Evolutionary conservation across 2,329 filamentous ascomycete genomes (phyloP), one percentile per base, ranked within the genome.

Genomic region (Stagonosporopsis tanaceti): DNA sequence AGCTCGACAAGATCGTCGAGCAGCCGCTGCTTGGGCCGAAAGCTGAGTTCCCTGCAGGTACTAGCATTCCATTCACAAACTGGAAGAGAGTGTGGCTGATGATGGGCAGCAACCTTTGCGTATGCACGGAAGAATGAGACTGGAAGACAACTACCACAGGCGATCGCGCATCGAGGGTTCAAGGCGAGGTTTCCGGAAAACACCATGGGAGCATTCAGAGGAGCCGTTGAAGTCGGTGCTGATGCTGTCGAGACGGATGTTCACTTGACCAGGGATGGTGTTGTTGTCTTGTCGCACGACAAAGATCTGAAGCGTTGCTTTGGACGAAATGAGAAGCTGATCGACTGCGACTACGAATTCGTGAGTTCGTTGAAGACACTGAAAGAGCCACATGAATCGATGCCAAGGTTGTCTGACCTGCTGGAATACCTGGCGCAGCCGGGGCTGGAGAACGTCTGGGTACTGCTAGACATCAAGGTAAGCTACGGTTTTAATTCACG

Each of bases 241-340:
- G 86, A 96, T 68, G 94, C 90, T 0, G 80, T 98, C 27, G 94
- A 98, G 79, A 96, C 92, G 17, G 94, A 98, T 69, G 77, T 97
- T 8, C 93, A 96, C 73, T 78, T 97, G 32, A 89, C 91, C 14
- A 87, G 84, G 60, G 94, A 98, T 70, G 88, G 89, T 6, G 88
- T 96, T 0, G 90, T 96, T 0, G 91, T 98, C 9, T 79, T 98
- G 38, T 92, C 89, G 42, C 93, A 96, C 80, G 93, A 97, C 72
- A 80, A 85, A 6, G 88, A 86, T 2, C 81, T 97, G 32, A 88
- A 90, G 75, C 85, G 94, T 44, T 96, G 92, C 76, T 97, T 90
- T 73, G 93, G 93, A 12, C 78, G 86, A n/a, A 81, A 89, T 30
- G 83, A 88, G 32, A 88, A 86, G 67, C 84, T 97, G 57, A 82